phyloP scores from a whole-genome alignment of 2,329 filamentous ascomycete genomes.

The Curvularia eragrostidis region DNA sequence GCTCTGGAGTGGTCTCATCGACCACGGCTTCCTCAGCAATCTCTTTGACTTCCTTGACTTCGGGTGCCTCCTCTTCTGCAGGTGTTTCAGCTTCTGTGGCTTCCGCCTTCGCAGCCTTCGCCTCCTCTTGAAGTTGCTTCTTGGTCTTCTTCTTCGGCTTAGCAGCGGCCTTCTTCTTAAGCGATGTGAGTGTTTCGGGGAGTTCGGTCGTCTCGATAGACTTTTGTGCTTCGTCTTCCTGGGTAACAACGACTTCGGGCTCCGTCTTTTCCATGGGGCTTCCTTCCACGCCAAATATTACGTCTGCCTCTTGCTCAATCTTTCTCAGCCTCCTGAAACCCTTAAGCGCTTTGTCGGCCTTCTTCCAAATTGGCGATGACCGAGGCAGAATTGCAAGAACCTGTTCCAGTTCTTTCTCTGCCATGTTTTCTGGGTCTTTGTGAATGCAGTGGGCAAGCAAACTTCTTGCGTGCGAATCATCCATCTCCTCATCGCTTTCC shows the following conservation, averaged over 20 bases:
- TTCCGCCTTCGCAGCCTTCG: slow-evolving; percentile 46
- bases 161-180: slow-evolving; percentile 49
- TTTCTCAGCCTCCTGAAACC: slow-evolving; percentile 70
- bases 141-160: slow-evolving; percentile 79
- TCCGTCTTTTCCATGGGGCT: slow-evolving; percentile 53
- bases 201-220: slow-evolving; percentile 49
- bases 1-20: slow-evolving; percentile 40
- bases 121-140: slow-evolving; percentile 71
- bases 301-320: slow-evolving; percentile 83
- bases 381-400: slow-evolving; percentile 61
- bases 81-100: slow-evolving; percentile 50
- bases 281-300: slow-evolving; percentile 62
- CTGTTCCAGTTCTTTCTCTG: slow-evolving; percentile 67
- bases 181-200: slow-evolving; percentile 32
- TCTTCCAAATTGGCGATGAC: slow-evolving; percentile 73
- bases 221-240: slow-evolving; percentile 53
- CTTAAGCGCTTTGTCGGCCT: slow-evolving; percentile 67
- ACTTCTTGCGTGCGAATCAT: slow-evolving; percentile 55
- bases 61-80: slow-evolving; percentile 48
- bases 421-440: slow-evolving; percentile 73
- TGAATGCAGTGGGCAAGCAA: slow-evolving; percentile 58
- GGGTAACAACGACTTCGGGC: slow-evolving; percentile 46
- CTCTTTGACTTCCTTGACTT: slow-evolving; percentile 50
- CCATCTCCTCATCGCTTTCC: slow-evolving; percentile 58
- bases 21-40: slow-evolving; percentile 37